Conservation (phyloP, 208 protist species). For the Trypanosoma scelopori region DNA sequence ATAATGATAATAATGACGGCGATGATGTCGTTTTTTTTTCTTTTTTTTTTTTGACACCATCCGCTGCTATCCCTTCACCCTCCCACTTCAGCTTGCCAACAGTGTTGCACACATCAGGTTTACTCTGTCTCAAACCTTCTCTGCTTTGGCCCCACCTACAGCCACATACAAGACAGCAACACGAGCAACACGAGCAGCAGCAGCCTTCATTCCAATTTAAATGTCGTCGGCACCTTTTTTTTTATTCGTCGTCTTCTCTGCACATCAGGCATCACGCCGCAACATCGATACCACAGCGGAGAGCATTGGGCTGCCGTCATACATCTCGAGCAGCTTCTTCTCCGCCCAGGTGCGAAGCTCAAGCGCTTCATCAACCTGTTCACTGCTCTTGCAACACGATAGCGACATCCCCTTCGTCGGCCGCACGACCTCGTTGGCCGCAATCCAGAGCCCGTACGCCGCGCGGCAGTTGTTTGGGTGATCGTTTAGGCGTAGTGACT, state of each 20-base stretch:
- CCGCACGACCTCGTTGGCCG: slow-evolving; percentile 50
- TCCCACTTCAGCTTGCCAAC: too few species aligned
- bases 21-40: too few species aligned
- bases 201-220: too few species aligned
- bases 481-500: slow-evolving; percentile 76
- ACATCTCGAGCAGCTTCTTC: slow-evolving; percentile 70
- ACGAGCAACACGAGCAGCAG: too few species aligned
- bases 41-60: too few species aligned
- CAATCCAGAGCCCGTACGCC: slow-evolving; percentile 73
- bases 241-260: slow-evolving; percentile 1
- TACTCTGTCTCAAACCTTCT: too few species aligned
- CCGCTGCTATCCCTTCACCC: too few species aligned
- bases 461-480: slow-evolving; percentile 75
- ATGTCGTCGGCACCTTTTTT: neutral
- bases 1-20: too few species aligned
- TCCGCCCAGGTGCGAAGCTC: slow-evolving; percentile 59
- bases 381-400: slow-evolving; percentile 30
- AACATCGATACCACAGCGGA: slow-evolving; percentile 61
- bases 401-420: slow-evolving; percentile 34
- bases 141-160: too few species aligned
- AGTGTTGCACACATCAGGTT: too few species aligned
- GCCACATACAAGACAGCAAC: too few species aligned
- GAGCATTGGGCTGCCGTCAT: slow-evolving; percentile 68
- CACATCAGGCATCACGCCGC: slow-evolving; percentile 34
- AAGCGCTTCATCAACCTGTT: slow-evolving; percentile 37